These are phyloP conservation scores for Trichoderma reesei DNA, from an alignment of 495 filamentous ascomycete species.

Conservation along the genomic window DNA sequence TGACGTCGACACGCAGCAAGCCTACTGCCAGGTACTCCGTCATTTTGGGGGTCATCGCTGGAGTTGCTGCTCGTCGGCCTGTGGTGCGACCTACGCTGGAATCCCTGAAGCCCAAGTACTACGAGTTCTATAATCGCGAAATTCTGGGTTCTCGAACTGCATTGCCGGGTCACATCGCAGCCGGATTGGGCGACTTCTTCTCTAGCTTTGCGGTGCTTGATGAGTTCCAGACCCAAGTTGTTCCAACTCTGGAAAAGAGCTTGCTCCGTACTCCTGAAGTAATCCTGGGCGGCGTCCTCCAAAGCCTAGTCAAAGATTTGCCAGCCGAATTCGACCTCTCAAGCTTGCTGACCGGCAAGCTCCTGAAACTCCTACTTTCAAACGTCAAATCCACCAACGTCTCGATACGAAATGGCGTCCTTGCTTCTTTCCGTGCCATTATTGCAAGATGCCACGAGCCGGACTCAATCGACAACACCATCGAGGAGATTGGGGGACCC, in stretches of 20 bases:
- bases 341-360: constrained; percentile 51
- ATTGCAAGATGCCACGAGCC: constrained; percentile 50
- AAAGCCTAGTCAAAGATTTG: constrained; percentile 57
- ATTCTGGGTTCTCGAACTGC: constrained; percentile 67
- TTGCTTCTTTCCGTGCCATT: constrained; percentile 57
- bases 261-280: constrained; percentile 85
- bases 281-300: constrained; percentile 65
- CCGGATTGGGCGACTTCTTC: constrained; percentile 77
- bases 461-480: constrained; percentile 48
- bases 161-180: constrained; percentile 61
- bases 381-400: constrained; percentile 85
- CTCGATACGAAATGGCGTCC: constrained; percentile 61
- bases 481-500: constrained; percentile 65
- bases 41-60: constrained; percentile 74
- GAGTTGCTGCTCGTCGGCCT: constrained; percentile 65
- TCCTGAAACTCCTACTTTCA: constrained; percentile 76
- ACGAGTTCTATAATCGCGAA: constrained; percentile 75
- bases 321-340: constrained; percentile 67
- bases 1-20: constrained; percentile 54
- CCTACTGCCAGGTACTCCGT: constrained; percentile 59
- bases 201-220: constrained; percentile 58
- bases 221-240: constrained; percentile 63
- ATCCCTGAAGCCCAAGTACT: constrained; percentile 56
- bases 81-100: constrained; percentile 48
- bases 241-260: constrained; percentile 78